Base-by-base conservation (phyloP, 2,329 filamentous ascomycete genomes). In the Colletotrichum abscissum region DNA sequence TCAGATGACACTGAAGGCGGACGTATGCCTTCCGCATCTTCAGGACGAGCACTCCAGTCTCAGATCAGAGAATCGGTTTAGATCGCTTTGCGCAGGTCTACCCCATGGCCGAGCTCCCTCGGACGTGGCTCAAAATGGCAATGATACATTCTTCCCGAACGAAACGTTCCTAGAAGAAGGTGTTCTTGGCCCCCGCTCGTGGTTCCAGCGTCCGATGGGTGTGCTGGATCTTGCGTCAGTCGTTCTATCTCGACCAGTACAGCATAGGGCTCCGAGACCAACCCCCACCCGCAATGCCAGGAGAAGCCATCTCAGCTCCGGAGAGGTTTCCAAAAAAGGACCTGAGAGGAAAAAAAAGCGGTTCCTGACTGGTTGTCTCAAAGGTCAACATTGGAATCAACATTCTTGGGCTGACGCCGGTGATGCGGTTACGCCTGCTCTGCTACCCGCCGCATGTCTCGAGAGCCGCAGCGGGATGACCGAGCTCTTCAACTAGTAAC, bases 191-290 rank as follows among this genome's bases (percentile, higher is more conserved):
- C 14, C 11, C 14, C 26, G 42, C 24, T 49, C 49, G n/a, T 49
- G 19, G 14, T 54, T 28, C 14, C 11, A 24, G 59, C 24, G 57
- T 26, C 58, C 38, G 30, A 52, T 56, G 54, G 42, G 54, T 72
- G 69, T 26, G 65, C 30, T 60, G 69, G 26, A 69, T 60, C 30
- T 56, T 14, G 54, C 55, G 46, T 26, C 30, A n/a, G 42, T 49
- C 52, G 52, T 64, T 42, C 33, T 35, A 14, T 42, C 70, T 60
- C 24, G 38, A 46, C 28, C 5, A 26, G 30, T n/a, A 69, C 22
- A 54, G 35, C 58, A 33, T 69, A 42, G 38, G 52, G 22, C 54
- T 55, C 42, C 19, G 24, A 35, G 33, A 64, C 14, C 22, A 55
- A 26, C 11, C 52, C 22, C 26, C 35, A 46, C 42, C 42, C 42